Percentiles rank a stretch among this genome's conserved stretches.
Evolutionary conservation across 495 filamentous ascomycete genomes (phyloP).

Genomic region (Aspergillus olivimuriae): DNA sequence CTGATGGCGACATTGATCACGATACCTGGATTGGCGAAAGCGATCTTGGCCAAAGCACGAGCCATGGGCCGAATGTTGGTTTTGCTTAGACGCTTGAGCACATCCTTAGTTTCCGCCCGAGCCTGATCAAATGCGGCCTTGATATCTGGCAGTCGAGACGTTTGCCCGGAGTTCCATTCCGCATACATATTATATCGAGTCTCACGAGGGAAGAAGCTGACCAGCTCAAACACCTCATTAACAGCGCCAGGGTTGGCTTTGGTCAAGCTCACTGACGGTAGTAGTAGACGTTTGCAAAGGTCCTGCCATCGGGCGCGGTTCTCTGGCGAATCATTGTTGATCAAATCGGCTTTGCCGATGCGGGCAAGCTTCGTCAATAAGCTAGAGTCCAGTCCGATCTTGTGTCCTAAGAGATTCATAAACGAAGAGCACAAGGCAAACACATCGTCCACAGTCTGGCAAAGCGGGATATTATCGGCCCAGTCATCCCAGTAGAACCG

Average conservation of each 20-base stretch:
- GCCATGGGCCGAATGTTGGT: slow-evolving; percentile 83
- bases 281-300: slow-evolving; percentile 71
- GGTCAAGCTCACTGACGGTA: slow-evolving; percentile 78
- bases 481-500: slow-evolving; percentile 98
- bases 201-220: slow-evolving; percentile 68
- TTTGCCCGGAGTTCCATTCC: slow-evolving; percentile 79
- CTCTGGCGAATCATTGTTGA: slow-evolving; percentile 56
- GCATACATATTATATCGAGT: slow-evolving; percentile 85
- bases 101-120: slow-evolving; percentile 67
- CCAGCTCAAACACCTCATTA: slow-evolving; percentile 75
- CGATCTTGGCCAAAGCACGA: slow-evolving; percentile 76
- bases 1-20: slow-evolving; percentile 81
- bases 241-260: slow-evolving; percentile 76
- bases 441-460: slow-evolving; percentile 83
- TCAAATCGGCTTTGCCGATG: slow-evolving; percentile 72
- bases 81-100: slow-evolving; percentile 77
- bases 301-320: slow-evolving; percentile 73
- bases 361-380: slow-evolving; percentile 73
- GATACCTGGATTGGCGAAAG: slow-evolving; percentile 79
- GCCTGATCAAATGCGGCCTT: slow-evolving; percentile 70
- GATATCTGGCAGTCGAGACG: slow-evolving; percentile 70
- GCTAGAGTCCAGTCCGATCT: slow-evolving; percentile 74
- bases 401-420: slow-evolving; percentile 75
- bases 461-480: slow-evolving; percentile 86
- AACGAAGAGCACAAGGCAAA: slow-evolving; percentile 82